Percentiles rank a stretch among this genome's conserved stretches.
phyloP scores from a whole-genome alignment of 2,329 filamentous ascomycete species.

The Xylariaceae sp. region DNA sequence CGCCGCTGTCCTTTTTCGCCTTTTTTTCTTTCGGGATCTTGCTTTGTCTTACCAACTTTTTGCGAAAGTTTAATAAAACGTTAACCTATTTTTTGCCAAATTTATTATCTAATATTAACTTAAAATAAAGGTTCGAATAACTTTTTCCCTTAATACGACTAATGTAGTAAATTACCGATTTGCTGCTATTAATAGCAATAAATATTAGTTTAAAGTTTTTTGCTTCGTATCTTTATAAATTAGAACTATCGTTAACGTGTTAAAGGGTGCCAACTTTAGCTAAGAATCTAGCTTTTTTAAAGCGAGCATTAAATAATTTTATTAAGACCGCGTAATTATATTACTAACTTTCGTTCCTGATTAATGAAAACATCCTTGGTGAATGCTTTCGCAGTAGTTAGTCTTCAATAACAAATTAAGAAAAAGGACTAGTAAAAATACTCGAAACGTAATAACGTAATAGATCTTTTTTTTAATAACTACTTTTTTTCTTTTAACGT shows the following conservation, averaged over 20 bases:
- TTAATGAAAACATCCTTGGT: too few relatives aligned
- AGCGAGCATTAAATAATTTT: not conserved
- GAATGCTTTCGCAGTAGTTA: not conserved
- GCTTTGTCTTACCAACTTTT: not conserved
- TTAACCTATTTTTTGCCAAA: not conserved
- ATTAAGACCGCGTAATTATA: not conserved
- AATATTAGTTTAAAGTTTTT: not conserved
- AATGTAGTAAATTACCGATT: not conserved
- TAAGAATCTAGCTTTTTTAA: not conserved
- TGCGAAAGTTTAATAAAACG: not conserved
- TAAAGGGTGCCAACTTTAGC: not conserved
- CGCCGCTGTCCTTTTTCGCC: not conserved
- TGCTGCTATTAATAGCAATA: not conserved
- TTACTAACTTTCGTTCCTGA: too few relatives aligned
- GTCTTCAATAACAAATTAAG: not conserved
- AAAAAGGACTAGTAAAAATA: not conserved
- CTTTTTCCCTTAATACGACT: not conserved
- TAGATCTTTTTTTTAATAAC: not conserved
- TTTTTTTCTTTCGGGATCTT: not conserved
- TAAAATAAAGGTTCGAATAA: not conserved
- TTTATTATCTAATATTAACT: not conserved
- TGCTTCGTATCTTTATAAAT: not conserved
- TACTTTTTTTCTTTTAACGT: not conserved
- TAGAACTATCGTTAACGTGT: not conserved
- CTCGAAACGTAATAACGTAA: not conserved